A percentile compares a stretch with the other conserved stretches of the same genome.
phyloP scores from a whole-genome alignment of 805 yeast species.

The Candida pseudofarinosa region DNA sequence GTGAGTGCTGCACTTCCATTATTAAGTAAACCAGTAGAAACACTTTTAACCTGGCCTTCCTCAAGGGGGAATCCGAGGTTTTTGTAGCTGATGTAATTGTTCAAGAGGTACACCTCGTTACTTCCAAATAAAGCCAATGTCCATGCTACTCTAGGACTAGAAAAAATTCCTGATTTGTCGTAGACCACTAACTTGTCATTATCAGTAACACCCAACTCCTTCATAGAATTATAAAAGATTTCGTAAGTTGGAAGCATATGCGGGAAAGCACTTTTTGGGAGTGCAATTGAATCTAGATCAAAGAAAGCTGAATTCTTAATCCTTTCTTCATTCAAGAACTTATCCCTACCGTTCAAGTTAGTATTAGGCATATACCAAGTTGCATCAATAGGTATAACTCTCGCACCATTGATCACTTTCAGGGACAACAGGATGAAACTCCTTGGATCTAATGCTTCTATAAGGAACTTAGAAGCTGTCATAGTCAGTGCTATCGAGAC shows the following conservation, averaged over 20 bases:
- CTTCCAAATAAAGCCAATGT: slow-evolving; percentile 80
- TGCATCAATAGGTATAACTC: slow-evolving; percentile 68
- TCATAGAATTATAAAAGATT: slow-evolving; percentile 51
- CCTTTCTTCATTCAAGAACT: slow-evolving; percentile 52
- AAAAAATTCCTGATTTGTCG: slow-evolving; percentile 80
- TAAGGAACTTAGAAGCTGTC: too few relatives aligned
- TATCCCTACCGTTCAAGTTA: slow-evolving; percentile 55
- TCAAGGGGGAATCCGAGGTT: slow-evolving; percentile 45
- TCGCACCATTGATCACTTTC: neutral
- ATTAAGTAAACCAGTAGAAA: slow-evolving; percentile 7
- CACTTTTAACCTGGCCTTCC: slow-evolving; percentile 19
- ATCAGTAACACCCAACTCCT: slow-evolving; percentile 51
- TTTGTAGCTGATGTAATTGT: slow-evolving; percentile 60
- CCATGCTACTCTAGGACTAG: slow-evolving; percentile 93
- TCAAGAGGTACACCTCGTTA: slow-evolving; percentile 59
- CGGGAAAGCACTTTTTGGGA: slow-evolving; percentile 62
- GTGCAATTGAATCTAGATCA: slow-evolving; percentile 70
- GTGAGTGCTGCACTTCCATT: neutral
- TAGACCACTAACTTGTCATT: slow-evolving; percentile 71
- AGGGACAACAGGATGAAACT: neutral
- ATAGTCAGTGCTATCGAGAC: too few relatives aligned
- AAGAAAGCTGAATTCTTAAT: slow-evolving; percentile 66
- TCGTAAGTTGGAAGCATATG: slow-evolving; percentile 79
- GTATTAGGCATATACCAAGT: slow-evolving; percentile 90
- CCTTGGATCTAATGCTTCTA: too few relatives aligned